Conservation (phyloP, 1,139 yeast species). For the Yamadazyma sp. region DNA sequence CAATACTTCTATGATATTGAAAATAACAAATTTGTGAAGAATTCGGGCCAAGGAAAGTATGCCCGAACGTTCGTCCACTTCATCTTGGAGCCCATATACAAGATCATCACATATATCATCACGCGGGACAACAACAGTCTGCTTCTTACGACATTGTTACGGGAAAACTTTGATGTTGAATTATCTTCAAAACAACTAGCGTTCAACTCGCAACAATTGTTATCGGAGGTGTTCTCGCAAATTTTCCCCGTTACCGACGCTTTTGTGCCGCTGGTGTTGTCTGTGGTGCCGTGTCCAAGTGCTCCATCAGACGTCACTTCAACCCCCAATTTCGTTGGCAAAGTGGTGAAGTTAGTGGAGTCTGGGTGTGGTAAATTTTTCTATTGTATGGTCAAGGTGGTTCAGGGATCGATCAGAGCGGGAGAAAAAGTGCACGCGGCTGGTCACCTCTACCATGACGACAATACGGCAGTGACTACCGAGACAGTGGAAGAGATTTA, state of each 20-base stretch:
- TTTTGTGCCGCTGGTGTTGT: conserved; percentile 51
- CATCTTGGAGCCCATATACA: conserved; percentile 78
- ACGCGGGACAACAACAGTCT: conserved; percentile 51
- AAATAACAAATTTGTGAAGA: conserved; percentile 44
- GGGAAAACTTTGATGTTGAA: conserved; percentile 45
- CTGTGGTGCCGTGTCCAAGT: conserved; percentile 28
- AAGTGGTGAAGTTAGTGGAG: conserved; percentile 61
- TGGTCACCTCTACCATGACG: conserved; percentile 55
- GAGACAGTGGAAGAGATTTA: conserved; percentile 34
- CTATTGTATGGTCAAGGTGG: conserved; percentile 59
- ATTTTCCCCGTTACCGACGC: conserved; percentile 58
- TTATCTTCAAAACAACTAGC: conserved; percentile 39
- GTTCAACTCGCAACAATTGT: conserved; percentile 57
- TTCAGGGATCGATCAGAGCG: conserved; percentile 54
- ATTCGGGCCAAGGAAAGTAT: conserved; percentile 25
- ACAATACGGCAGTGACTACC: conserved; percentile 46
- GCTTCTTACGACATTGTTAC: conserved; percentile 37
- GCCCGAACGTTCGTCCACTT: conserved; percentile 66
- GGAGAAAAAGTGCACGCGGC: conserved; percentile 54
- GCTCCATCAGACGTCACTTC: not conserved
- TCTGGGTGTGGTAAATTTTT: conserved; percentile 47
- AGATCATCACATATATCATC: conserved; percentile 62
- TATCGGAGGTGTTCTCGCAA: conserved; percentile 52
- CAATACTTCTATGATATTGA: conserved; percentile 54
- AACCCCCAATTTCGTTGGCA: conserved; percentile 13